phyloP scores from a whole-genome alignment of 163 green algal genomes.

The Scenedesmus sp. region DNA sequence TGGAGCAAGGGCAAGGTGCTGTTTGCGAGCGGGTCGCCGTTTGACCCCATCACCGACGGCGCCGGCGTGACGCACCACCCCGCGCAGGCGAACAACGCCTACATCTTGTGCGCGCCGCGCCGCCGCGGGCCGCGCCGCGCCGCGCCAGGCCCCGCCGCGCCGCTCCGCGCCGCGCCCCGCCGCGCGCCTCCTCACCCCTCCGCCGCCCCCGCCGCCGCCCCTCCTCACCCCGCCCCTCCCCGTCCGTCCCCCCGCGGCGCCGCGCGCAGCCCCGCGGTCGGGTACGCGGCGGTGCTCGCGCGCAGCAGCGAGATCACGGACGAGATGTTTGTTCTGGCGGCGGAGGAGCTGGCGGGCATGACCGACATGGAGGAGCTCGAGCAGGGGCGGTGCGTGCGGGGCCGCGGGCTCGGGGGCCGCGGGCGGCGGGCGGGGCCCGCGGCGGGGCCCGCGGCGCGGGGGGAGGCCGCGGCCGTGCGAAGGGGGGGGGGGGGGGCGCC shows the following conservation, averaged over 20 bases:
- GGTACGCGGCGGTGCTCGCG: slow-evolving; percentile 53
- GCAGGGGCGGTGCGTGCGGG: slow-evolving; percentile 43
- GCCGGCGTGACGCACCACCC: slow-evolving; percentile 45
- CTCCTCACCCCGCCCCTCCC: too few relatives aligned
- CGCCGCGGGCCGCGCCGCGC: too few relatives aligned
- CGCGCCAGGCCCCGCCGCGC: too few relatives aligned
- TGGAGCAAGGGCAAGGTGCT: slow-evolving; percentile 73
- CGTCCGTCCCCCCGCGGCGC: too few relatives aligned
- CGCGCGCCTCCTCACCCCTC: too few relatives aligned
- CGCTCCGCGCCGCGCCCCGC: too few relatives aligned
- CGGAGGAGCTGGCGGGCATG: slow-evolving; percentile 70
- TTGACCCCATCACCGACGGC: slow-evolving; percentile 59
- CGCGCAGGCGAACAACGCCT: slow-evolving; percentile 91
- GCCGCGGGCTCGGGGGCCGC: too few relatives aligned
- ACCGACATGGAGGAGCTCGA: slow-evolving; percentile 59
- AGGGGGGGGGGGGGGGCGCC: not conserved
- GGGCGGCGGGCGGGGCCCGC: not conserved
- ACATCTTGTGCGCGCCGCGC: too few relatives aligned
- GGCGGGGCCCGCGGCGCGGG: too few relatives aligned
- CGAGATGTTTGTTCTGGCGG: slow-evolving; percentile 76
- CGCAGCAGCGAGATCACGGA: slow-evolving; percentile 47
- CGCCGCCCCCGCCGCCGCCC: slow-evolving; percentile 25
- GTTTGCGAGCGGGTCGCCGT: slow-evolving; percentile 89
- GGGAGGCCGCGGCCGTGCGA: not conserved
- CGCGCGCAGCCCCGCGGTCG: slow-evolving; percentile 40